These are phyloP conservation scores for Fremontodendron californicum DNA, from an alignment of 345 rosid species.

Conservation along the genomic window DNA sequence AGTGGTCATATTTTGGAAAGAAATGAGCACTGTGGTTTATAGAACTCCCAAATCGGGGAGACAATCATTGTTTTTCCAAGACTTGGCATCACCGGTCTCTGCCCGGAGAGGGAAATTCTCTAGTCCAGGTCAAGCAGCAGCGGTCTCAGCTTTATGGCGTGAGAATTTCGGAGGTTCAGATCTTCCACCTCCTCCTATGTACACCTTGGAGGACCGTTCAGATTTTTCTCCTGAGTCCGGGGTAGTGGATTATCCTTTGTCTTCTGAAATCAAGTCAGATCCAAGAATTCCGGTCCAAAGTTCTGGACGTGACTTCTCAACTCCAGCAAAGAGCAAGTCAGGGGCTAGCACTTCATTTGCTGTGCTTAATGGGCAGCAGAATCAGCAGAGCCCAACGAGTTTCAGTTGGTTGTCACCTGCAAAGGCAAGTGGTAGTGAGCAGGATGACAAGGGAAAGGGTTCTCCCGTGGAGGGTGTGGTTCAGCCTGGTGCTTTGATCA, in stretches of 20 bases:
- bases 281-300: constrained; percentile 48
- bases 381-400: constrained; percentile 55
- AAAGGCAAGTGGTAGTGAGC: constrained; percentile 48
- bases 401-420: constrained; percentile 76
- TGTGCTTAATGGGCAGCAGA: constrained; percentile 51
- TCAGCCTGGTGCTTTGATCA: constrained; percentile 78
- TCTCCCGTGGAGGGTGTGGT: constrained; percentile 93
- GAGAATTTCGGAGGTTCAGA: constrained; percentile 80
- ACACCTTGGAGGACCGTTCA: constrained; percentile 78
- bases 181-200: constrained; percentile 96
- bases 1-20: background rate
- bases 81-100: constrained; percentile 82
- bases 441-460: constrained; percentile 80
- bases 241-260: constrained; percentile 60
- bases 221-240: constrained; percentile 93
- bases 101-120: constrained; percentile 75
- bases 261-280: constrained; percentile 67
- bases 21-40: constrained; percentile 55
- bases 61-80: constrained; percentile 76
- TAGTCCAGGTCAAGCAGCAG: constrained; percentile 80
- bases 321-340: constrained; percentile 53
- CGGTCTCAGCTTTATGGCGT: constrained; percentile 96
- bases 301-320: constrained; percentile 50
- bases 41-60: constrained; percentile 86
- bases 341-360: constrained; percentile 65